Evolutionary conservation across 2,329 filamentous ascomycete genomes (phyloP).

Genomic region (Neophaeococcomyces mojaviensis): DNA sequence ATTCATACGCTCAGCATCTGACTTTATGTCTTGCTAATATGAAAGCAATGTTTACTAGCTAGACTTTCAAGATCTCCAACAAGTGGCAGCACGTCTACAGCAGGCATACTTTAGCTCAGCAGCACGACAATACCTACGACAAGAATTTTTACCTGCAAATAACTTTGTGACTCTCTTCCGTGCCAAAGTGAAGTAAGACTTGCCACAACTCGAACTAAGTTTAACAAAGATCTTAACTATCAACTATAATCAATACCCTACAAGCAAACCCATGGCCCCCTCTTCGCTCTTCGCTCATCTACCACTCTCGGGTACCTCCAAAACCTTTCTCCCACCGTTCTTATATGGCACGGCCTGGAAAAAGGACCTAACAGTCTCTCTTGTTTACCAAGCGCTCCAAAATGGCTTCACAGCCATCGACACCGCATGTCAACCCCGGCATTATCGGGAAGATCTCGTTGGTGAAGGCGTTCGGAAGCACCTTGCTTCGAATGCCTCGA

Average conservation of each 20-base stretch:
- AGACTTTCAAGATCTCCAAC: too few species aligned
- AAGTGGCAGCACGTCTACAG: too few species aligned
- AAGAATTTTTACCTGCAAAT: too few species aligned
- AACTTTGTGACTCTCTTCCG: too few species aligned
- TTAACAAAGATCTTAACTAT: background rate
- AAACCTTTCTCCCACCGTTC: constrained; percentile 32
- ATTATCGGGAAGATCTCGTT: constrained; percentile 68
- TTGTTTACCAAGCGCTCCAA: constrained; percentile 62
- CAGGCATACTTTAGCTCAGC: too few species aligned
- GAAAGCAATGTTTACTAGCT: too few species aligned
- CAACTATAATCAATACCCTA: background rate
- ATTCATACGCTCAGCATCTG: too few species aligned
- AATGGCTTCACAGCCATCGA: constrained; percentile 64
- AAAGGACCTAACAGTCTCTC: constrained; percentile 55
- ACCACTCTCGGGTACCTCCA: constrained; percentile 7
- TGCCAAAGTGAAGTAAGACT: too few species aligned
- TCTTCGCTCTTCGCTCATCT: constrained; percentile 5
- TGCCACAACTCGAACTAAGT: too few species aligned
- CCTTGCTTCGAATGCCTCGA: constrained; percentile 49
- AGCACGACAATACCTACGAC: too few species aligned
- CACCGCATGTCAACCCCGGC: constrained; percentile 69
- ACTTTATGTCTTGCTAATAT: too few species aligned
- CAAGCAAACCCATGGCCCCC: background rate
- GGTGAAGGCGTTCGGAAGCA: constrained; percentile 55
- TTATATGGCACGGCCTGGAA: constrained; percentile 88